Conservation (phyloP, 352 stramenopile genomes). For the Globisporangium alternatum region DNA sequence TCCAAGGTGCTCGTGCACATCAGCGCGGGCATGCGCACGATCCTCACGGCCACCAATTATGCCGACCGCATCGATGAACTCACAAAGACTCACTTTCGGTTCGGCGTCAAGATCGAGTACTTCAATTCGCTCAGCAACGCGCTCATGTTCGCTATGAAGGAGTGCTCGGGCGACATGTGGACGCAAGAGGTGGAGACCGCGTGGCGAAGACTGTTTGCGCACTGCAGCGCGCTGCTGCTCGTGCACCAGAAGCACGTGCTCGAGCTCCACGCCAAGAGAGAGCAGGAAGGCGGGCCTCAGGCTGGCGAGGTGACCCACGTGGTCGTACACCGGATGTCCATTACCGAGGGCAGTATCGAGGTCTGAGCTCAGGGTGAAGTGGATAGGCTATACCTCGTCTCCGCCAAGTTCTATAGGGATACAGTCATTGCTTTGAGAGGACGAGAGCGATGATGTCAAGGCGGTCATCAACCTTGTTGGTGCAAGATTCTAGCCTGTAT, state of each 20-base stretch:
- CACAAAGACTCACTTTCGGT: conserved; percentile 76
- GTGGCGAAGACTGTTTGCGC: conserved; percentile 35
- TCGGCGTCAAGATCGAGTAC: conserved; percentile 81
- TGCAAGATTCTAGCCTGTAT: no score
- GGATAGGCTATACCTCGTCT: no score
- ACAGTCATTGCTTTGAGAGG: no score
- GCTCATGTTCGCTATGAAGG: conserved; percentile 77
- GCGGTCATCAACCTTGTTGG: no score
- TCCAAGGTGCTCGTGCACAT: conserved; percentile 91
- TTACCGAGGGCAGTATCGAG: neutral
- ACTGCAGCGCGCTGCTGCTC: conserved; percentile 39
- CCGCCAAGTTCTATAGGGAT: no score
- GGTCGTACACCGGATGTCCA: neutral
- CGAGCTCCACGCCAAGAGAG: neutral
- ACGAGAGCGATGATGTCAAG: no score
- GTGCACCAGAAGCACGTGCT: conserved; percentile 18
- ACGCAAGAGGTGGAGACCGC: conserved; percentile 37
- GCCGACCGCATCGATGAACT: conserved; percentile 61
- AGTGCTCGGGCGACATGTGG: conserved; percentile 34
- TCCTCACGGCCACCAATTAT: conserved; percentile 47
- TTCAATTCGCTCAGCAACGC: conserved; percentile 89
- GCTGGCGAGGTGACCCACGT: neutral
- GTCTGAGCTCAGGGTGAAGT: neutral
- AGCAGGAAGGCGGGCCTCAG: neutral
- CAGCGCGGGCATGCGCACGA: conserved; percentile 44